Conservation (phyloP, 768 basidiomycete genomes). For the Kwoniella sp. region DNA sequence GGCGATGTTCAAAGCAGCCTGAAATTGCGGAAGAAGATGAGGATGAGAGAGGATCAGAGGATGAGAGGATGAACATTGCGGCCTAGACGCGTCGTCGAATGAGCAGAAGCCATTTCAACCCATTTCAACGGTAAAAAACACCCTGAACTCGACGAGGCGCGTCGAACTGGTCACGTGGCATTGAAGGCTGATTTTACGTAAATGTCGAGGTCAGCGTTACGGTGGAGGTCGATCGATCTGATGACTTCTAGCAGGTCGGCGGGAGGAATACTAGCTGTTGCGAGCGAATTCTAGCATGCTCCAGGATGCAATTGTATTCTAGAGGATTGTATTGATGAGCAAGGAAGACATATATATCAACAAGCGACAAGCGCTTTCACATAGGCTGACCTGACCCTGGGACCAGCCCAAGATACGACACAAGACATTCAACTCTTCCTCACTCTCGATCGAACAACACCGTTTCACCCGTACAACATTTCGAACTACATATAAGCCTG, state of each 20-base stretch:
- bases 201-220: not conserved
- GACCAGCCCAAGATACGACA: no score
- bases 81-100: not conserved
- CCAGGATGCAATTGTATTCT: not conserved
- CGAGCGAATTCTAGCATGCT: slow-evolving; percentile 7
- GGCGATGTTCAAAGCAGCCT: no score
- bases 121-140: not conserved
- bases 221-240: slow-evolving; percentile 2
- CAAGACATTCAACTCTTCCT: no score
- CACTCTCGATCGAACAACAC: no score
- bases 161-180: not conserved
- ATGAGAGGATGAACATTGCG: slow-evolving; percentile 7
- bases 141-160: not conserved
- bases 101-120: no score
- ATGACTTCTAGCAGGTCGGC: no score
- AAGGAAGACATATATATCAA: no score
- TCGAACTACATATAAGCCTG: no score
- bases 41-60: slow-evolving; percentile 2
- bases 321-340: not conserved
- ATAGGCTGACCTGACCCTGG: no score
- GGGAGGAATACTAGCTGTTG: no score
- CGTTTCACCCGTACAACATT: no score
- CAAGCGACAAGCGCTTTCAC: no score
- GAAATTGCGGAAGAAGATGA: not conserved
- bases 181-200: not conserved